Percentiles rank a stretch among this genome's conserved stretches.
Conservation (phyloP, 768 basidiomycete species). For the Kwoniella dendrophila region DNA sequence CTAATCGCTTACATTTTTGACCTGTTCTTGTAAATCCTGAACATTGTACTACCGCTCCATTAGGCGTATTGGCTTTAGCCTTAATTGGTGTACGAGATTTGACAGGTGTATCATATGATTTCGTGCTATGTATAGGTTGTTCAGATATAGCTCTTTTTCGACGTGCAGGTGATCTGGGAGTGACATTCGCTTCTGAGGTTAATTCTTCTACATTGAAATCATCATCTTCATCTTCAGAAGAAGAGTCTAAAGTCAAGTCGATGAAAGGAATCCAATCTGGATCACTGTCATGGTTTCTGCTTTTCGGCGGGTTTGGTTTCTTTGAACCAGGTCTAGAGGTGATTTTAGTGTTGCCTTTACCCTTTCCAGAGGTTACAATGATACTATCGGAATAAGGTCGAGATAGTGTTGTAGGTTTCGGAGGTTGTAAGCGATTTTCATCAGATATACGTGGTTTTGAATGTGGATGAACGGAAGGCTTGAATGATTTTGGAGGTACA, state of each 20-base stretch:
- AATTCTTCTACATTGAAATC: no score
- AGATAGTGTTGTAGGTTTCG: conserved; percentile 1
- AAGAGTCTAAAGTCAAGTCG: conserved; percentile 10
- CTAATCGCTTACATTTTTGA: conserved; percentile 50
- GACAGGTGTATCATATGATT: conserved; percentile 2
- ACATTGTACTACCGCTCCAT: conserved; percentile 38
- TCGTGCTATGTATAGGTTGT: conserved; percentile 8
- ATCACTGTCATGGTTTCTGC: background rate
- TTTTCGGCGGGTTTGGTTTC: background rate
- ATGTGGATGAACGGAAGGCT: conserved; percentile 20
- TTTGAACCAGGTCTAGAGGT: background rate
- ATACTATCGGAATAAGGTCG: conserved; percentile 9
- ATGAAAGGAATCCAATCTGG: conserved; percentile 16
- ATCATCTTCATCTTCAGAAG: conserved; percentile 4
- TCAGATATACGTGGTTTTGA: conserved; percentile 23
- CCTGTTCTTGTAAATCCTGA: conserved; percentile 50
- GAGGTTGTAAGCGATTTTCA: conserved; percentile 7
- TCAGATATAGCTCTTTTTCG: conserved; percentile 32
- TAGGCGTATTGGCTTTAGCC: no score
- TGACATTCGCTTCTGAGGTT: conserved; percentile 7
- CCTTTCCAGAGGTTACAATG: conserved; percentile 1
- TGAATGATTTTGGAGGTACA: conserved; percentile 5
- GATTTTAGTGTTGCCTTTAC: conserved; percentile 2
- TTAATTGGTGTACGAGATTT: background rate
- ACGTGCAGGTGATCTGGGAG: conserved; percentile 31